phyloP scores from a whole-genome alignment of 2,329 filamentous ascomycete genomes.

The Fusarium denticulatum region DNA sequence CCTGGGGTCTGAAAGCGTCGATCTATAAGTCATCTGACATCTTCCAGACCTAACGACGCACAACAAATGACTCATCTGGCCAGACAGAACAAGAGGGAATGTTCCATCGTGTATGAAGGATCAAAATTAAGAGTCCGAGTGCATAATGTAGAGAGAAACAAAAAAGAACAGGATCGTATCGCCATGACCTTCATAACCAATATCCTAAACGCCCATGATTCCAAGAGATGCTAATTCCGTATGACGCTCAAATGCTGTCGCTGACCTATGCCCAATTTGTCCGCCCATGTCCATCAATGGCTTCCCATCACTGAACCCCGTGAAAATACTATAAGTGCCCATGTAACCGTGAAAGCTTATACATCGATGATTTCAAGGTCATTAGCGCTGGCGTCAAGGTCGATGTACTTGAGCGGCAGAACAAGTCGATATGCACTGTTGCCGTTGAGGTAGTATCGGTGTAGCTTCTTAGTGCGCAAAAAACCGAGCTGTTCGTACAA shows the following conservation, averaged over 20 bases:
- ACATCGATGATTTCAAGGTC: constrained; percentile 48
- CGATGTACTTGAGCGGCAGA: constrained; percentile 73
- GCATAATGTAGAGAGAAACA: background rate
- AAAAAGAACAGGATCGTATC: constrained; percentile 19
- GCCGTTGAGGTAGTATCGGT: constrained; percentile 96
- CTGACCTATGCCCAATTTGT: background rate
- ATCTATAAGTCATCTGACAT: constrained; percentile 62
- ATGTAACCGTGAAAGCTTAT: constrained; percentile 2
- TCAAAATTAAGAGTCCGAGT: background rate
- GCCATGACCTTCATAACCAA: constrained; percentile 16
- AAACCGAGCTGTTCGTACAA: constrained; percentile 95
- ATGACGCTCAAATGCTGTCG: constrained; percentile 12
- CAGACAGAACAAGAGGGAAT: background rate
- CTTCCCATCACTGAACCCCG: background rate
- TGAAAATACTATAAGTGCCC: background rate
- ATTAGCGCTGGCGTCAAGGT: constrained; percentile 52
- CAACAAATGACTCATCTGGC: constrained; percentile 13
- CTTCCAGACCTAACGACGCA: constrained; percentile 38
- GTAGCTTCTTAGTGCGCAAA: constrained; percentile 87
- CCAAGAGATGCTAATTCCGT: constrained; percentile 9
- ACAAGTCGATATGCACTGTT: constrained; percentile 93
- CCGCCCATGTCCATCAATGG: background rate
- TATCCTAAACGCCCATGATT: constrained; percentile 22
- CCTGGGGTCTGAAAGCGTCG: constrained; percentile 69
- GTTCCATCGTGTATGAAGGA: background rate